phyloP scores from a whole-genome alignment of 805 yeast species.

The Ascoidea tarda region DNA sequence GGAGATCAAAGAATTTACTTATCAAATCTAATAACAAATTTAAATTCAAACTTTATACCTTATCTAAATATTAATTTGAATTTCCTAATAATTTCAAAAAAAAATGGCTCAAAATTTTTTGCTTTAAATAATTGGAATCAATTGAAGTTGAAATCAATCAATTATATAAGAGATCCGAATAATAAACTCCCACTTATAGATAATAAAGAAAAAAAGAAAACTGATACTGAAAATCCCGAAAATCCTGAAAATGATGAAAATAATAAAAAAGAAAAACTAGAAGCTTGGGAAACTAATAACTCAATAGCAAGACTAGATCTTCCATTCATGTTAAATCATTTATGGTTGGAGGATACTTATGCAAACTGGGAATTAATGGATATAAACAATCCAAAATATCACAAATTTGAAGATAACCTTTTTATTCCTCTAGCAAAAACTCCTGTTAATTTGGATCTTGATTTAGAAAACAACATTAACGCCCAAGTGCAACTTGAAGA shows the following conservation, averaged over 20 bases:
- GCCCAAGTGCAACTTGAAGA: not conserved
- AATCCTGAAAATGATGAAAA: conserved; percentile 23
- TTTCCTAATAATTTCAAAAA: conserved; percentile 53
- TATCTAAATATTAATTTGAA: conserved; percentile 51
- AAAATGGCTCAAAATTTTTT: conserved; percentile 59
- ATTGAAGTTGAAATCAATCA: conserved; percentile 53
- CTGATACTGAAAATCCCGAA: conserved; percentile 34
- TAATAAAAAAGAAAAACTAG: conserved; percentile 36
- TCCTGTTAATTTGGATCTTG: not conserved
- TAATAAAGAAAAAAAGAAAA: conserved; percentile 29
- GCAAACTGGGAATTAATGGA: conserved; percentile 39
- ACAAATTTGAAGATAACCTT: conserved; percentile 32
- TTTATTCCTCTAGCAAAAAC: conserved; percentile 11
- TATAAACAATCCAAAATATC: conserved; percentile 32
- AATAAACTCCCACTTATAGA: conserved; percentile 34
- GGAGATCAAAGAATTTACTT: conserved; percentile 77
- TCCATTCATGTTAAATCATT: conserved; percentile 44
- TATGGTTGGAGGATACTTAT: conserved; percentile 82
- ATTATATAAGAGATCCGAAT: conserved; percentile 81
- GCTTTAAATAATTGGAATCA: conserved; percentile 58
- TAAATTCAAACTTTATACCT: conserved; percentile 72
- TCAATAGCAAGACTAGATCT: conserved; percentile 1
- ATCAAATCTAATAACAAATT: conserved; percentile 39
- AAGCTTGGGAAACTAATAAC: conserved; percentile 25
- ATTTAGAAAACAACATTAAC: no score